Evolutionary conservation across 805 yeast genomes (phyloP), one percentile per base, ranked within the genome.

Genomic region (Candida schatavii): DNA sequence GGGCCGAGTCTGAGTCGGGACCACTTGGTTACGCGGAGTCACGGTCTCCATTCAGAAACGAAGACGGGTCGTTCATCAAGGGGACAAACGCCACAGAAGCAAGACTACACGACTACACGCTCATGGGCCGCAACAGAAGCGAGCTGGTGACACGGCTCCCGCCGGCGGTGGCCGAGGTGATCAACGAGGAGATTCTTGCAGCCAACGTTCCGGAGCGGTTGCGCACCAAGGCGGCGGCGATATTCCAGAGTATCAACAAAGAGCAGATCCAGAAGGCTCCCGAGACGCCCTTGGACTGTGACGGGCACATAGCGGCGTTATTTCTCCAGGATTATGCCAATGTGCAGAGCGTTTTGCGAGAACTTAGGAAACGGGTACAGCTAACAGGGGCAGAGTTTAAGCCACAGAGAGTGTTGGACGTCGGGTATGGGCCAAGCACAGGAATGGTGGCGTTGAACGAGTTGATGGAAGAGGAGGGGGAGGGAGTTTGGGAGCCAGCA

Each of bases 391-490:
- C 65, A 0, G 54, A 56, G 37, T 86, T 88, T 66, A 60, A 60
- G 18, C 97, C 97, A 0, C 55, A 73, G 22, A 68, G 77, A 4
- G 77, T 93, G 0, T 68, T 93, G 38, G 95, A 88, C 54, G 77
- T 88, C 11, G 91, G 96, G 0, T 81, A 75, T 56, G 98, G 99
- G 0, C 98, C 99, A 1, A 91, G 88, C 2, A 83, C 95, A 0
- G 97, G 97, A 2, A 80, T 93, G 70, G 64, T 90, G 13, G 98
- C 95, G 0, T 67, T 89, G 40, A 88, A 90, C 55, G 96, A 89
- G 53, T 52, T 90, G 1, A 78, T 88, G 80, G 89, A 86, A 0
- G 73, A 73, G 2, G 74, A 74, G 0, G 85, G 77, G 64, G 7
- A 11, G 7, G n/a, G n/a, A n/a, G n/a, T n/a, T n/a, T n/a, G n/a